phyloP scores from a whole-genome alignment of 2,329 filamentous ascomycete genomes.

The Aspergillus pseudotamarii region DNA sequence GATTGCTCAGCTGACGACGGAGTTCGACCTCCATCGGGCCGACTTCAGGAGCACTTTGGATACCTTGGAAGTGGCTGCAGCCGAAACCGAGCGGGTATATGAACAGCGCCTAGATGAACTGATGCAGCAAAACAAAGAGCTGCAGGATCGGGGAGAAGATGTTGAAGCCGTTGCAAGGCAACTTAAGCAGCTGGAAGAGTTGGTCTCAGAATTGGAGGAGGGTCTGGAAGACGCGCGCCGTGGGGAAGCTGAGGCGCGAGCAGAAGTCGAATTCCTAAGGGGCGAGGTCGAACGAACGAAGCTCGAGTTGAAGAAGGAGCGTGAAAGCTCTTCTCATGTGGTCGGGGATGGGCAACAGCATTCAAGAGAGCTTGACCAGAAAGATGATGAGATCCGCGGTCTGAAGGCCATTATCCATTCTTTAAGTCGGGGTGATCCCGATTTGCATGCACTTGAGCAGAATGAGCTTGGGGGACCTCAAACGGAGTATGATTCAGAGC shows the following conservation, averaged over 20 bases:
- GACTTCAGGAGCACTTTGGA: conserved; percentile 98
- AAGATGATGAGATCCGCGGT: conserved; percentile 95
- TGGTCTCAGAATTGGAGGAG: conserved; percentile 95
- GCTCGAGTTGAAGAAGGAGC: conserved; percentile 82
- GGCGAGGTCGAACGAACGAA: conserved; percentile 92
- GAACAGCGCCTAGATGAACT: conserved; percentile 65
- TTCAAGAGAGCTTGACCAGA: conserved; percentile 82
- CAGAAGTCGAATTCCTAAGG: conserved; percentile 91
- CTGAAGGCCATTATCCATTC: conserved; percentile 98
- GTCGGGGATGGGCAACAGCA: conserved; percentile 46
- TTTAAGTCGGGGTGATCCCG: conserved; percentile 67
- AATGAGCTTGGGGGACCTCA: conserved; percentile 26
- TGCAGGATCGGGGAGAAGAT: conserved; percentile 81
- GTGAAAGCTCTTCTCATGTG: conserved; percentile 72
- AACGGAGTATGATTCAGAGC: conserved; percentile 55
- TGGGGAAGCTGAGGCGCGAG: conserved; percentile 91
- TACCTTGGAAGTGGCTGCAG: conserved; percentile 90
- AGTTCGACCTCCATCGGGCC: conserved; percentile 92
- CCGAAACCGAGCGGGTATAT: conserved; percentile 92
- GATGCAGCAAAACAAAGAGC: conserved; percentile 77
- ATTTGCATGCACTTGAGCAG: conserved; percentile 31
- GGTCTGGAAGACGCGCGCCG: conserved; percentile 91
- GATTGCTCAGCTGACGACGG: conserved; percentile 86
- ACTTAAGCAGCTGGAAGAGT: conserved; percentile 90
- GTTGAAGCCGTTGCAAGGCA: conserved; percentile 89